phyloP scores from a whole-genome alignment of 164 flowering plant species.

The Buxus sempervirens region DNA sequence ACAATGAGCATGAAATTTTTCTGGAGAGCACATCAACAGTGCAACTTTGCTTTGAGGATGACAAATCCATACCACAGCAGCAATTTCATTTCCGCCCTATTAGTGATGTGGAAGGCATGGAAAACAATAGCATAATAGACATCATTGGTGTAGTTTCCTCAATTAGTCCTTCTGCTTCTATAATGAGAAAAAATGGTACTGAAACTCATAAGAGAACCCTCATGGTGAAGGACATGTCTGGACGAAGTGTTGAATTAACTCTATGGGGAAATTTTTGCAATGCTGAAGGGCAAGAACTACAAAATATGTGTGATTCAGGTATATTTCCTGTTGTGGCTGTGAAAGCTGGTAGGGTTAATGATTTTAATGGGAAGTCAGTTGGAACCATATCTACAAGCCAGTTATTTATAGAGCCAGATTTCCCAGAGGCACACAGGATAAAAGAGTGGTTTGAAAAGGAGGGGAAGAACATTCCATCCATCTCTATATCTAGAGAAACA shows the following conservation, averaged over 20 bases:
- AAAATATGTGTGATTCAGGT: constrained; percentile 76
- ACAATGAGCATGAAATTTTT: constrained; percentile 69
- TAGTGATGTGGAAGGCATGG: constrained; percentile 73
- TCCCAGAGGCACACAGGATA: constrained; percentile 58
- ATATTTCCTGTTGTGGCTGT: constrained; percentile 80
- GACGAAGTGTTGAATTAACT: constrained; percentile 89
- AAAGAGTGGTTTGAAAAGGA: constrained; percentile 75
- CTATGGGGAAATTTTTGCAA: constrained; percentile 87
- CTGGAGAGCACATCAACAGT: constrained; percentile 61
- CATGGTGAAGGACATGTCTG: constrained; percentile 89
- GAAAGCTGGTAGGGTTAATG: constrained; percentile 75
- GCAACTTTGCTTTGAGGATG: constrained; percentile 77
- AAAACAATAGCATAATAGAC: constrained; percentile 63
- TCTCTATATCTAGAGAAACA: constrained; percentile 74
- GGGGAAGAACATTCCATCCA: constrained; percentile 48
- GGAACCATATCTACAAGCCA: constrained; percentile 73
- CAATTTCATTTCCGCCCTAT: constrained; percentile 77
- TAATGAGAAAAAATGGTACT: constrained; percentile 84
- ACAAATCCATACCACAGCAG: constrained; percentile 66
- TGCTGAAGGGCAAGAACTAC: constrained; percentile 82
- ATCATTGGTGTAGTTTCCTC: constrained; percentile 82
- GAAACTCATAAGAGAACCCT: constrained; percentile 78
- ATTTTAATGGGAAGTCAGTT: constrained; percentile 83
- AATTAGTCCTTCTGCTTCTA: constrained; percentile 57
- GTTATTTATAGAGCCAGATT: constrained; percentile 77